Conservation (phyloP, 1,139 yeast species). For the Magnusiomyces clavatus region DNA sequence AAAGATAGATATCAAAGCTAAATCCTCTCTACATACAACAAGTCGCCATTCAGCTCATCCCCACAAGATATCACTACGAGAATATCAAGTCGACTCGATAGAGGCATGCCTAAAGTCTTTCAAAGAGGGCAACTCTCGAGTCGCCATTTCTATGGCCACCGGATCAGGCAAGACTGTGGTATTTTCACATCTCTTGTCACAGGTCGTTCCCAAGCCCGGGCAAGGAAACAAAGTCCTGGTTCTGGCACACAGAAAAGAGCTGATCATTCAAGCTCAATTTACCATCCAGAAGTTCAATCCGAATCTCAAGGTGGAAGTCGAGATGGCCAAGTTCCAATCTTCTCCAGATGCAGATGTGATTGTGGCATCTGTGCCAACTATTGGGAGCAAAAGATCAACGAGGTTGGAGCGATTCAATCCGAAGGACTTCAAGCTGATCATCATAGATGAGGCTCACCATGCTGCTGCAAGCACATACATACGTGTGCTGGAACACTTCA, state of each 20-base stretch:
- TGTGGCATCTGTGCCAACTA: slow-evolving; percentile 70
- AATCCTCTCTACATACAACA: too few species aligned
- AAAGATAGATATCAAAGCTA: too few species aligned
- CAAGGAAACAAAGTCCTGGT: slow-evolving; percentile 51
- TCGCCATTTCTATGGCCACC: slow-evolving; percentile 84
- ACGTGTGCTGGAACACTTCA: slow-evolving; percentile 49
- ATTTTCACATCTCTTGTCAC: slow-evolving; percentile 56
- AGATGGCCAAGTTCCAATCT: slow-evolving; percentile 51
- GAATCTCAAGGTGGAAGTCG: slow-evolving; percentile 50
- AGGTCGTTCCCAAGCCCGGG: slow-evolving; percentile 35
- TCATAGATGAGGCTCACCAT: slow-evolving; percentile 92
- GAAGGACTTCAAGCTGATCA: slow-evolving; percentile 54
- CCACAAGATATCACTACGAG: slow-evolving; percentile 33
- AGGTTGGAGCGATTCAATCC: slow-evolving; percentile 52
- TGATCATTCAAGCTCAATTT: slow-evolving; percentile 60
- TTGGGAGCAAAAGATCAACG: slow-evolving; percentile 33
- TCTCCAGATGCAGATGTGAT: slow-evolving; percentile 49
- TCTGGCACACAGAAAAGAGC: slow-evolving; percentile 75
- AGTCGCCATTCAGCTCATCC: too few species aligned
- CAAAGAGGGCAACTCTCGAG: slow-evolving; percentile 41
- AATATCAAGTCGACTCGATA: slow-evolving; percentile 71
- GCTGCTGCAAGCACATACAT: slow-evolving; percentile 68
- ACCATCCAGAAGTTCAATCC: slow-evolving; percentile 48
- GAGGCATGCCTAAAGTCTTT: slow-evolving; percentile 47
- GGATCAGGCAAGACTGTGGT: slow-evolving; percentile 97